Percentiles rank a stretch among this genome's conserved stretches.
Conservation (phyloP, 2,329 filamentous ascomycete genomes). For the Boeremia lycopersici region DNA sequence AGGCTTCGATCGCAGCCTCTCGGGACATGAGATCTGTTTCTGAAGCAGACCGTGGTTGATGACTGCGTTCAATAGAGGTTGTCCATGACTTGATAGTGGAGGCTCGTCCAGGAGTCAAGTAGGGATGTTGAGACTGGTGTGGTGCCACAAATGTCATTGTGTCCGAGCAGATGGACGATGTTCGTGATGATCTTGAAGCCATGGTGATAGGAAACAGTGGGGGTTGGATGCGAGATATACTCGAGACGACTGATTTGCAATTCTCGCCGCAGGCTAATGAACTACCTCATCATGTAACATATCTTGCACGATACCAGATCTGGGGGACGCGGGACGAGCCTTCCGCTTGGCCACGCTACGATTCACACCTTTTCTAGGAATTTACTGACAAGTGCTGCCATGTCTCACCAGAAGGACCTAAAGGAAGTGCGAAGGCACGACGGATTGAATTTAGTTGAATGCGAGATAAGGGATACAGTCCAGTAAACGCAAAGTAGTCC, state of each 20-base stretch:
- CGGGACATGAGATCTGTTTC: slow-evolving; percentile 26
- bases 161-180: slow-evolving; percentile 23
- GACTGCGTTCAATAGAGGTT: slow-evolving; percentile 31
- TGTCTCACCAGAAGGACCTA: background rate
- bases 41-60: slow-evolving; percentile 13
- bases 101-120: slow-evolving; percentile 34
- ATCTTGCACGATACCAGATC: background rate
- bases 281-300: slow-evolving; percentile 11
- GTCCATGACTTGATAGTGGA: slow-evolving; percentile 43
- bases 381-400: background rate
- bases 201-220: background rate
- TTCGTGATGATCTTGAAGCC: slow-evolving; percentile 22
- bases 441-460: background rate
- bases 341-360: background rate
- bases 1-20: slow-evolving; percentile 43
- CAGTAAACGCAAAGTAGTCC: slow-evolving; percentile 14
- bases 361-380: background rate
- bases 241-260: slow-evolving; percentile 27
- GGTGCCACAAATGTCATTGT: slow-evolving; percentile 24
- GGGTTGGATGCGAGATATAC: slow-evolving; percentile 20
- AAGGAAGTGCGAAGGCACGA: background rate
- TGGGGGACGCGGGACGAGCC: background rate
- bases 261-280: background rate
- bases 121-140: slow-evolving; percentile 31
- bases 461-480: slow-evolving; percentile 2